phyloP scores from a whole-genome alignment of 352 stramenopile species.

The Phytophthora colocasiae region DNA sequence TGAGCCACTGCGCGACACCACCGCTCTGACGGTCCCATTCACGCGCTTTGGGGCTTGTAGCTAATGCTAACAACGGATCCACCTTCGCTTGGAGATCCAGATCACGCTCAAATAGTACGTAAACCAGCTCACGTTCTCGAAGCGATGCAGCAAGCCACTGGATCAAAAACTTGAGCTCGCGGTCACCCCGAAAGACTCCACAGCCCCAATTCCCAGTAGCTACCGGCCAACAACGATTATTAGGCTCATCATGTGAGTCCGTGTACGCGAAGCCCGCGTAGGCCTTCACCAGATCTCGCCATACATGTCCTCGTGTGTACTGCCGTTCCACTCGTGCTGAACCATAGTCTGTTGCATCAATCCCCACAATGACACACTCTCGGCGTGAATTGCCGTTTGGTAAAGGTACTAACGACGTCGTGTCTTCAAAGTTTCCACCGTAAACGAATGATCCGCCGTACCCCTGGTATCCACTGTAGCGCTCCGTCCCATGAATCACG shows the following conservation, averaged over 20 bases:
- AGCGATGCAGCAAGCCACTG: slow-evolving; percentile 84
- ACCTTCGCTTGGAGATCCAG: slow-evolving; percentile 55
- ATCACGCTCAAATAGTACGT: slow-evolving; percentile 65
- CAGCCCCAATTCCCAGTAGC: slow-evolving; percentile 87
- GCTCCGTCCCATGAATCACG: slow-evolving; percentile 70
- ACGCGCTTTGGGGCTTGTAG: slow-evolving; percentile 16
- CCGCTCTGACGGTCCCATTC: slow-evolving; percentile 35
- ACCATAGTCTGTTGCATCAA: slow-evolving; percentile 77
- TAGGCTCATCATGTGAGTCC: slow-evolving; percentile 9
- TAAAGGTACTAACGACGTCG: slow-evolving; percentile 18
- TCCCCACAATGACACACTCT: slow-evolving; percentile 73
- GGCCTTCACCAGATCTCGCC: slow-evolving; percentile 76
- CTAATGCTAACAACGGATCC: slow-evolving; percentile 31
- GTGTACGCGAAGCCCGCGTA: slow-evolving; percentile 67
- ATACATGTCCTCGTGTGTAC: slow-evolving; percentile 55
- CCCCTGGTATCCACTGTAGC: slow-evolving; percentile 62
- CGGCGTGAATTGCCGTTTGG: slow-evolving; percentile 31
- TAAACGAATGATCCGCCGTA: slow-evolving; percentile 71
- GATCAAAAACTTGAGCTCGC: slow-evolving; percentile 83
- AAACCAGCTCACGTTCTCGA: slow-evolving; percentile 52
- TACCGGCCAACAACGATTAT: slow-evolving; percentile 49
- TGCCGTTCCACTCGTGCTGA: slow-evolving; percentile 45
- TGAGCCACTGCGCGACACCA: slow-evolving; percentile 35
- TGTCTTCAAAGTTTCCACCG: slow-evolving; percentile 51
- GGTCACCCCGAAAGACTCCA: slow-evolving; percentile 75